These are phyloP conservation scores for Tolypocladium endophyticum DNA, from an alignment of 2,329 filamentous ascomycete species.

Conservation along the genomic window DNA sequence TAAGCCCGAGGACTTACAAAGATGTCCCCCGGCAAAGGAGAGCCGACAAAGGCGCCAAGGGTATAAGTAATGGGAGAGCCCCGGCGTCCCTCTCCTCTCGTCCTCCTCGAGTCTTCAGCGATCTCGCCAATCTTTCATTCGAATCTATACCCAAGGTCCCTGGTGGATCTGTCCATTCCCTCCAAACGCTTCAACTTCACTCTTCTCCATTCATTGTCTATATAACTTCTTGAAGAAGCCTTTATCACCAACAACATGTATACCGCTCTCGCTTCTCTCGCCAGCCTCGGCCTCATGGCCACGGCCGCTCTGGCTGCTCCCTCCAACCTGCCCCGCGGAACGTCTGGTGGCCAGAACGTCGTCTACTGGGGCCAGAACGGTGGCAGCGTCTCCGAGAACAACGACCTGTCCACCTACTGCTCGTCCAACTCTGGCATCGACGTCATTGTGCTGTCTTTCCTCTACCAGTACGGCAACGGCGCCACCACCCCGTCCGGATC, in stretches of 20 bases:
- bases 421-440: slow-evolving; percentile 25
- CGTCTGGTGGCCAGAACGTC: slow-evolving; percentile 17
- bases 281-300: slow-evolving; percentile 9
- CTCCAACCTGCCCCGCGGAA: background rate
- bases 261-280: slow-evolving; percentile 1
- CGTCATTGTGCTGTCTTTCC: slow-evolving; percentile 30
- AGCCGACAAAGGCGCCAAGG: background rate
- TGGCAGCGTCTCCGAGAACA: slow-evolving; percentile 19
- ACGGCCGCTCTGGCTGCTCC: slow-evolving; percentile 5
- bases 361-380: slow-evolving; percentile 18
- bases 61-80: background rate
- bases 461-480: slow-evolving; percentile 27
- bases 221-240: background rate
- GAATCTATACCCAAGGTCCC: background rate
- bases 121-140: background rate
- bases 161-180: background rate
- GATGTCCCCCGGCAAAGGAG: background rate
- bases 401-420: slow-evolving; percentile 27
- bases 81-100: background rate
- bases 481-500: slow-evolving; percentile 25
- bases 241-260: slow-evolving; percentile 8
- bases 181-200: background rate
- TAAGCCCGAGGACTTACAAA: background rate
- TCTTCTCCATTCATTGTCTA: background rate
- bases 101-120: background rate